These are phyloP conservation scores for Scedosporium minutisporum DNA, from an alignment of 2,329 filamentous ascomycete genomes.

Conservation along the genomic window DNA sequence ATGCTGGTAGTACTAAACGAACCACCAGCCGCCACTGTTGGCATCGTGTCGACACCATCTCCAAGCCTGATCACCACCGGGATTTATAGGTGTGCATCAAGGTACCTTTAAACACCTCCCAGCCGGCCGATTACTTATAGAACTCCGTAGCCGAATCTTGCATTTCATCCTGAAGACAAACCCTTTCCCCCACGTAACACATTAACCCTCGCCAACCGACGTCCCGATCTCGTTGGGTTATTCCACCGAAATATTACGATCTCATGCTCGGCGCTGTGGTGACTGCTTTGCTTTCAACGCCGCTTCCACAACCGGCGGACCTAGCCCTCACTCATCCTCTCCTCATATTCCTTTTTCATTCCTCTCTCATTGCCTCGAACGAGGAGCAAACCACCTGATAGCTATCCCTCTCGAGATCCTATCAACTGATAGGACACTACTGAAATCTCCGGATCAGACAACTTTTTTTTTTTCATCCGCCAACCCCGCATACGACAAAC, in stretches of 20 bases:
- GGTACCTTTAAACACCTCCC: background rate
- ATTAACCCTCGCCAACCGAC: background rate
- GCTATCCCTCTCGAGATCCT: background rate
- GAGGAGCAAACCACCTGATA: background rate
- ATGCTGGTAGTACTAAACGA: background rate
- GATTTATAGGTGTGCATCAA: background rate
- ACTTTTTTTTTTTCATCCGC: background rate
- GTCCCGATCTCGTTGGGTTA: background rate
- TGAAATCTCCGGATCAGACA: background rate
- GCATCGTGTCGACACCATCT: background rate
- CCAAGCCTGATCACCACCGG: constrained; percentile 1
- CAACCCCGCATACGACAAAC: background rate
- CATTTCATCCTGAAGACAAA: background rate
- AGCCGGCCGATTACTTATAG: background rate
- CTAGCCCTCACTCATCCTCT: background rate
- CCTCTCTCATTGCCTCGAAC: background rate
- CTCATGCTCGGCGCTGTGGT: background rate
- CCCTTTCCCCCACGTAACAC: background rate
- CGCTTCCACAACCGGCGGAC: background rate
- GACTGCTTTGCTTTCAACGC: background rate
- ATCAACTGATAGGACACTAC: background rate
- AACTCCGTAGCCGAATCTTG: background rate
- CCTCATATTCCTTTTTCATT: background rate
- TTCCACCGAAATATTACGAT: background rate
- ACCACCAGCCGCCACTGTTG: background rate